Percentiles rank a stretch among this genome's conserved stretches.
Conservation (phyloP, 2,329 filamentous ascomycete species). For the Arthrobotrys entomopaga region DNA sequence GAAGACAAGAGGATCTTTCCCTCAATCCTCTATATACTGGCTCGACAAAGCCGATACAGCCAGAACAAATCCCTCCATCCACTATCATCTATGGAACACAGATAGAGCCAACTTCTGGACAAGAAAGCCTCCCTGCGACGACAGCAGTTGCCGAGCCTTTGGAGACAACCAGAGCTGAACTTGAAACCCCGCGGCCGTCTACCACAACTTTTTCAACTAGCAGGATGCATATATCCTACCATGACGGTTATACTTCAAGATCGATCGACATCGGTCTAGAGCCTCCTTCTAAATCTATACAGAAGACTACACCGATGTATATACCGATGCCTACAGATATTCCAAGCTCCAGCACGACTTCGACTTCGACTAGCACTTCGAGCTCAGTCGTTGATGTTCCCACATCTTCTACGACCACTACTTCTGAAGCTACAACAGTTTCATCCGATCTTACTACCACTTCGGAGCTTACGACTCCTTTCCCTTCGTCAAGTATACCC, state of each 20-base stretch:
- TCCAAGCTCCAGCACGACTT: not conserved
- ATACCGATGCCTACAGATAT: not conserved
- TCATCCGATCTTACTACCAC: not conserved
- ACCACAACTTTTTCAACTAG: not conserved
- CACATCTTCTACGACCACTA: slow-evolving; percentile 22
- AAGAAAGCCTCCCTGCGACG: not conserved
- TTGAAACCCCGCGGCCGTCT: not conserved
- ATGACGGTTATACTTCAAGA: not conserved
- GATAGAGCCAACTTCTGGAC: slow-evolving; percentile 8
- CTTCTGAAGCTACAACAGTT: slow-evolving; percentile 4
- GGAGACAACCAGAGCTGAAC: not conserved
- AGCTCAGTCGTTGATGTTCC: slow-evolving; percentile 5
- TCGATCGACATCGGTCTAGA: not conserved
- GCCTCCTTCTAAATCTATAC: not conserved
- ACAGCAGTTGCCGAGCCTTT: not conserved
- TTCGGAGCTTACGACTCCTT: not conserved
- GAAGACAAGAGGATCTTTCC: not conserved
- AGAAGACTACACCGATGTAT: not conserved
- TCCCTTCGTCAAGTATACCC: not conserved
- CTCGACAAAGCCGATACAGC: too few relatives aligned
- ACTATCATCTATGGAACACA: slow-evolving; percentile 38
- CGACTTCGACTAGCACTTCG: slow-evolving; percentile 1
- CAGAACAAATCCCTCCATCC: not conserved
- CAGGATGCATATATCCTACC: not conserved
- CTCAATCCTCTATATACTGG: too few relatives aligned